Conservation (phyloP, 257 asterid genomes). For the Cruciata laevipes region DNA sequence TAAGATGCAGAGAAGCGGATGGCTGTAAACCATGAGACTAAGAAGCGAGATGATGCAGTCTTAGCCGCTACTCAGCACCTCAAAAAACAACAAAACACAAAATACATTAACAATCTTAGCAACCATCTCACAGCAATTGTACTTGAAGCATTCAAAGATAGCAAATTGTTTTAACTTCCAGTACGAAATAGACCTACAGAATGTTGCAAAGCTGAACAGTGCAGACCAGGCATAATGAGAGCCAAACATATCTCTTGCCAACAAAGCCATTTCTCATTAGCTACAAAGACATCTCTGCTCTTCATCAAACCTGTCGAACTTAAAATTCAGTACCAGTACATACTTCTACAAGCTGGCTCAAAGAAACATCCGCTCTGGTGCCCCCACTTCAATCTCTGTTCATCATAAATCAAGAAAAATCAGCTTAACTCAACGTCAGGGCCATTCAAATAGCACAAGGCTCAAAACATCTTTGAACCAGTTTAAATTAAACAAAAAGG, state of each 20-base stretch:
- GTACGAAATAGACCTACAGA: slow-evolving; percentile 22
- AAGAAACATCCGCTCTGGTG: neutral
- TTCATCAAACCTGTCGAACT: slow-evolving; percentile 23
- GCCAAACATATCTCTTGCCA: slow-evolving; percentile 16
- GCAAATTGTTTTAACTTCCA: slow-evolving; percentile 13
- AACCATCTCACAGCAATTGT: slow-evolving; percentile 3
- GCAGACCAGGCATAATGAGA: slow-evolving; percentile 15
- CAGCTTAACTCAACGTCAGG: neutral
- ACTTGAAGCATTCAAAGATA: slow-evolving; percentile 4
- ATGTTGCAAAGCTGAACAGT: slow-evolving; percentile 16
- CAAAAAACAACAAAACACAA: slow-evolving; percentile 21
- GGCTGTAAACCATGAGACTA: slow-evolving; percentile 16
- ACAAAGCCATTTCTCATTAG: slow-evolving; percentile 16
- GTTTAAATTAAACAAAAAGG: neutral
- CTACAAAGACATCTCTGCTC: slow-evolving; percentile 13
- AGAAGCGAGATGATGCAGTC: slow-evolving; percentile 28
- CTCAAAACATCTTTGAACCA: neutral
- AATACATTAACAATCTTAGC: slow-evolving; percentile 14
- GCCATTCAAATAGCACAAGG: neutral
- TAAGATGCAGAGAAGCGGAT: slow-evolving; percentile 21
- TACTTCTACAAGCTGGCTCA: slow-evolving; percentile 2
- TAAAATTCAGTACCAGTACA: slow-evolving; percentile 12
- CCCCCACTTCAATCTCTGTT: slow-evolving; percentile 25
- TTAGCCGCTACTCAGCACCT: slow-evolving; percentile 27
- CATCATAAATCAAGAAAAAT: slow-evolving; percentile 3